Evolutionary conservation across 1,284 basidiomycete species (phyloP).

Genomic region (Sporisorium graminicola): DNA sequence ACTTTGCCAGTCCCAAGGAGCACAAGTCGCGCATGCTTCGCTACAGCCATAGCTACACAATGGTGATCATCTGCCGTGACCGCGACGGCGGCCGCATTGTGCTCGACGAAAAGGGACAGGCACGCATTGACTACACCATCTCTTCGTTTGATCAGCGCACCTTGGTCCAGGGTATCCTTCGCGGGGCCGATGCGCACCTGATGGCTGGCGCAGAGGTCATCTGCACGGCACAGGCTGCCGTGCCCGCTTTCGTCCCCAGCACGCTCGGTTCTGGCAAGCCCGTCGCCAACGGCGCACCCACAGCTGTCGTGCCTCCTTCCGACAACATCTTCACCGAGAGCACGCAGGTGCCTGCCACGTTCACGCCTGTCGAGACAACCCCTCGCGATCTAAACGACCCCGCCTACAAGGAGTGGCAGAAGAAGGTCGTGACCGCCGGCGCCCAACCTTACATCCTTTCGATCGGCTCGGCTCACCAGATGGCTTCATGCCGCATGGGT

Average conservation of each 20-base stretch:
- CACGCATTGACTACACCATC: conserved; percentile 70
- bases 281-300: conserved; percentile 14
- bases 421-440: conserved; percentile 59
- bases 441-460: conserved; percentile 44
- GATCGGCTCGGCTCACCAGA: conserved; percentile 68
- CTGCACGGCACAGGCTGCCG: conserved; percentile 67
- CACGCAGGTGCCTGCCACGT: conserved; percentile 57
- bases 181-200: conserved; percentile 70
- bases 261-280: conserved; percentile 15
- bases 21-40: conserved; percentile 70
- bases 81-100: conserved; percentile 68
- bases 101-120: conserved; percentile 69
- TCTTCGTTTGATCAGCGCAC: conserved; percentile 69
- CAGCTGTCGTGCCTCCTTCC: conserved; percentile 14
- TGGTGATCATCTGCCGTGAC: conserved; percentile 68
- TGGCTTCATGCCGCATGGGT: conserved; percentile 72
- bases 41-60: conserved; percentile 66
- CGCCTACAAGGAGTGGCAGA: conserved; percentile 62
- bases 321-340: conserved; percentile 55
- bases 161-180: conserved; percentile 70
- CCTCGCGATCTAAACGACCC: conserved; percentile 62
- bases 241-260: conserved; percentile 48
- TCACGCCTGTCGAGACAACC: conserved; percentile 51
- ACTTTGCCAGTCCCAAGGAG: conserved; percentile 67
- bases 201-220: conserved; percentile 71